A percentile compares a stretch with the other conserved stretches of the same genome.
Conservation (phyloP, 768 basidiomycete species). For the Lactarius hatsudake region DNA sequence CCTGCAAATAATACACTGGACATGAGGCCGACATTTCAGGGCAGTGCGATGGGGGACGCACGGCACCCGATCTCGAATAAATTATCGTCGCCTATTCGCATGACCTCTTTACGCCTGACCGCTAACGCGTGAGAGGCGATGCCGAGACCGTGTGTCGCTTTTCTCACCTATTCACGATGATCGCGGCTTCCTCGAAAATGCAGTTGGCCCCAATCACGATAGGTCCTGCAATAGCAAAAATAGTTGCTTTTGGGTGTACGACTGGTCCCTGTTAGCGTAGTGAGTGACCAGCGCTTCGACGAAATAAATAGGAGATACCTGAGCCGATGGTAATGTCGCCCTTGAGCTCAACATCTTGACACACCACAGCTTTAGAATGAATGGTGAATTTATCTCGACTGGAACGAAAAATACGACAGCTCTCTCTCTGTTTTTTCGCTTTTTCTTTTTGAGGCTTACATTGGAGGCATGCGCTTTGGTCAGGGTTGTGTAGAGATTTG, state of each 20-base stretch:
- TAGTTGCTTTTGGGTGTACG: constrained; percentile 91
- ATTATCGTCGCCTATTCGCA: constrained; percentile 93
- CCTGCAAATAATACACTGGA: constrained; percentile 45
- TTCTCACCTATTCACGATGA: constrained; percentile 80
- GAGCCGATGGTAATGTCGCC: constrained; percentile 92
- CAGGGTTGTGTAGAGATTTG: not conserved
- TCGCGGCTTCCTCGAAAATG: constrained; percentile 87
- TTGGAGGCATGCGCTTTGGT: constrained; percentile 25
- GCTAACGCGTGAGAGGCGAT: not conserved
- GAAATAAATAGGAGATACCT: constrained; percentile 40
- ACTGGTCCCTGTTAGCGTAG: constrained; percentile 58
- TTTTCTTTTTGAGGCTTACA: constrained; percentile 16
- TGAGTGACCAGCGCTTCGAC: not conserved
- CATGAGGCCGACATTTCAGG: constrained; percentile 7
- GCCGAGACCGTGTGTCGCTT: constrained; percentile 12
- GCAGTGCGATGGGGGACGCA: constrained; percentile 41
- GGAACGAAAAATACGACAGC: constrained; percentile 7
- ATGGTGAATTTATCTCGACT: constrained; percentile 89
- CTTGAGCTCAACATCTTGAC: constrained; percentile 91
- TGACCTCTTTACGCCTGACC: constrained; percentile 68
- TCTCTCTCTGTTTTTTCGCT: not conserved
- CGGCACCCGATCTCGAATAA: constrained; percentile 93
- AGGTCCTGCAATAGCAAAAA: constrained; percentile 87
- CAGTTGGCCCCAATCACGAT: constrained; percentile 87
- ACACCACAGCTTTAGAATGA: constrained; percentile 86